Evolutionary conservation across 352 stramenopile genomes (phyloP), one percentile per base, ranked within the genome.

Genomic region (Pythium biforme): DNA sequence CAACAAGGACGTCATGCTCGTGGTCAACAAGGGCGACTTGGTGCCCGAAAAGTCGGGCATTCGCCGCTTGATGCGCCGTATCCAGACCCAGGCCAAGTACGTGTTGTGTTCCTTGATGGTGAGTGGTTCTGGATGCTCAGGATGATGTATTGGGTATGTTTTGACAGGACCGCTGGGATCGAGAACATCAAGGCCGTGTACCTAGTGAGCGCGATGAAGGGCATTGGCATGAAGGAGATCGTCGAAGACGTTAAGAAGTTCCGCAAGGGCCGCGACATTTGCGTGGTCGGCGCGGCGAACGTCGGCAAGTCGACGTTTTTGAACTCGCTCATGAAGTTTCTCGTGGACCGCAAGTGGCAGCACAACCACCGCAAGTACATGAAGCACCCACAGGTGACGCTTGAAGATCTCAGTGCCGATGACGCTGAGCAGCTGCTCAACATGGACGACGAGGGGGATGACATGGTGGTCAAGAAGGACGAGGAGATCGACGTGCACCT

Each of bases 251-350:
- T 94, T 31, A 79, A 79, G 59, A 92, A 92, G 64, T 76, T 81
- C 55, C 79, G 77, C 39, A 68, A 96, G 46, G 78, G 83, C 29
- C 76, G 88, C 14, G 91, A 97, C 62, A 76, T 98, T 25, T 97
- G 94, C 70, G 88, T 98, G 0, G 81, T 98, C 4, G 92, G 92
- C 33, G 88, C 90, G 8, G 92, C 90, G 19, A 98, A 98, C 66
- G 92, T 96, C 9, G 92, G 92, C 62, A 98, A 98, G 70, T 94
- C 79, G 54, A 96, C 89, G 47, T 97, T 98, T 62, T 73, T 98
- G 25, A 98, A 98, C 74, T 86, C 88, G 46, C 83, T 97, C 54
- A 77, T 98, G 66, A 80, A 88, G 51, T 83, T 81, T 43, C 54
- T 94, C n/a, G 71, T 85, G 33, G 79, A 90, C 37, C 81, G 81